phyloP scores from a whole-genome alignment of 345 rosid species.

The Erysimum cheiranthoides region DNA sequence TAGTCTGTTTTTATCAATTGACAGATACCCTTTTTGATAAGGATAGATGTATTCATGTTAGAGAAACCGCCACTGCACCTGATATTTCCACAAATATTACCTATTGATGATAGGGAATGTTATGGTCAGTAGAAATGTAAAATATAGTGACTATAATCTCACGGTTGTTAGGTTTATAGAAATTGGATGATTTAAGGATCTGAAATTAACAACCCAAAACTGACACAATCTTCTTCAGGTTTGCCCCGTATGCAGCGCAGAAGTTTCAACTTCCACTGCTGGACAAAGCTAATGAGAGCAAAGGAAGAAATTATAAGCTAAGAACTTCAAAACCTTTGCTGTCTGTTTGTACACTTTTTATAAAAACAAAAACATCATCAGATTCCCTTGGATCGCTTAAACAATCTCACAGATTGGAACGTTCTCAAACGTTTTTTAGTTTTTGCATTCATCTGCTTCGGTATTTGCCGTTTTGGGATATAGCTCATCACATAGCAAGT shows the following conservation, averaged over 20 bases:
- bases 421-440: conserved; percentile 1
- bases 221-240: conserved; percentile 55
- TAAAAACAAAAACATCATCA: conserved; percentile 12
- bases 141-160: not conserved
- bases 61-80: conserved; percentile 5
- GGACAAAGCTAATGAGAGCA: conserved; percentile 55
- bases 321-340: conserved; percentile 35
- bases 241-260: conserved; percentile 86
- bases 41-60: not conserved
- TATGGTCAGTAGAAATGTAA: conserved; percentile 11
- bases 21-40: not conserved
- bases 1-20: not conserved
- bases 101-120: not conserved
- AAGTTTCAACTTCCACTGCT: conserved; percentile 68
- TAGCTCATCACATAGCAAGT: not conserved
- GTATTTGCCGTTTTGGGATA: not conserved
- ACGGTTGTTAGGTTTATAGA: conserved; percentile 12
- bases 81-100: conserved; percentile 3
- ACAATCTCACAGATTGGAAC: conserved; percentile 27
- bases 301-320: conserved; percentile 38
- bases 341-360: conserved; percentile 39
- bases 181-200: not conserved
- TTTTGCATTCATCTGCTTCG: conserved; percentile 5
- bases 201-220: not conserved
- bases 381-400: conserved; percentile 20